Evolutionary conservation across 2,329 filamentous ascomycete species (phyloP).

Genomic region (Aciculosporium take): DNA sequence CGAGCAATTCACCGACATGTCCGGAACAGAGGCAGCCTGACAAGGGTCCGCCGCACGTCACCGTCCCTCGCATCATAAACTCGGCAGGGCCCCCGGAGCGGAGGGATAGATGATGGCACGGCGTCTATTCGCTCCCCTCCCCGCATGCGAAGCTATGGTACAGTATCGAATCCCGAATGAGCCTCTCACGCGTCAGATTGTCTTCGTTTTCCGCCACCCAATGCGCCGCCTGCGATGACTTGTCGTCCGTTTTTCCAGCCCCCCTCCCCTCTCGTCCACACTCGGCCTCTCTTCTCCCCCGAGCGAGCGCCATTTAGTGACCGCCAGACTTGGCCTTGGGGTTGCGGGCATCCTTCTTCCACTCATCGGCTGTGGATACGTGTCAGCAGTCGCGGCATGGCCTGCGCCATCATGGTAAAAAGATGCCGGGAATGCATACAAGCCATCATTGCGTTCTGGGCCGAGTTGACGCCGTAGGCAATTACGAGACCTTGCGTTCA

Average conservation of each 20-base stretch:
- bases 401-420: too few relatives aligned
- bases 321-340: slow-evolving; percentile 37
- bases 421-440: slow-evolving; percentile 36
- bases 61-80: too few relatives aligned
- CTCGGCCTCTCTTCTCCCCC: slow-evolving; percentile 2
- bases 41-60: too few relatives aligned
- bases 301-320: slow-evolving; percentile 25
- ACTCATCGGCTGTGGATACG: slow-evolving; percentile 60
- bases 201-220: slow-evolving; percentile 14
- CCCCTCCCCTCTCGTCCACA: slow-evolving; percentile 8
- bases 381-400: slow-evolving; percentile 14
- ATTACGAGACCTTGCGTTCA: slow-evolving; percentile 60
- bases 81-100: too few relatives aligned
- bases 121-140: too few relatives aligned
- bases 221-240: slow-evolving; percentile 9
- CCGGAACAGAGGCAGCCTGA: too few relatives aligned
- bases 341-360: slow-evolving; percentile 95
- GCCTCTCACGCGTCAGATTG: slow-evolving; percentile 5
- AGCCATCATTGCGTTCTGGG: slow-evolving; percentile 61
- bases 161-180: too few relatives aligned
- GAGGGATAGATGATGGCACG: too few relatives aligned
- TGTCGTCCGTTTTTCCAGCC: slow-evolving; percentile 3
- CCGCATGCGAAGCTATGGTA: too few relatives aligned
- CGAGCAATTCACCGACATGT: too few relatives aligned
- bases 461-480: slow-evolving; percentile 80